Base-by-base conservation (phyloP, 2,329 filamentous ascomycete species). In the Sphaceloma murrayae region DNA sequence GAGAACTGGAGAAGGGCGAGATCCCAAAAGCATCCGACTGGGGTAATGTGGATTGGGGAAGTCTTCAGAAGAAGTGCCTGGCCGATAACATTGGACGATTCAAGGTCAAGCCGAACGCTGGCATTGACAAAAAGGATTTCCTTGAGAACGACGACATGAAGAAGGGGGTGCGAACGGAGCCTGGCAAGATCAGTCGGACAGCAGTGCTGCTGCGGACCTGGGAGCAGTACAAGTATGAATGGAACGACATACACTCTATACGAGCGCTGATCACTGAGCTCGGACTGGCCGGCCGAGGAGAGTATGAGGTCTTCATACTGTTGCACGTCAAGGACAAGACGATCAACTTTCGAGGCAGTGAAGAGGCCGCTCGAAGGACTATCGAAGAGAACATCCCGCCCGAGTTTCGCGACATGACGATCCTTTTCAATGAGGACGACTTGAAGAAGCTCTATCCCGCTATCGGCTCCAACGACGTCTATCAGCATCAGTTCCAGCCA, bases 181-280 rank as follows among this genome's bases (percentile, higher is more conserved):
- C 49, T 16, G 52, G 51, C 17, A 54, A 55, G 43, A 63, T 72
- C 4, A 64, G 73, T 1, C 74, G 85, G 17, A 89, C 84, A 1
- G 87, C 85, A 2, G 72, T 95, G 5, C 75, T 95, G 1, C 74
- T 95, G 18, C 76, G 88, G 18, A 82, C 82, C 39, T 94, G 85
- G 84, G 78, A 82, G 52, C 82, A 82, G 53, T 91, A 83, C 53
- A 55, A 76, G 7, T 95, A 86, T 70, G 78, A 77, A 6, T 75
- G 82, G 32, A 83, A 94, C 55, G 85, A 91, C 56, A 71, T 89
- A 36, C 77, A 88, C 61, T 85, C 85, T 54, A 74, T 94, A 54
- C 82, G 86, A 11, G 80, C 86, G 24, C 67, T 94, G 54, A 77
- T 94, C 30, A 77, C 80, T 2, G 86, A 94, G 62, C 69, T 93